Base-by-base conservation (phyloP, 2,329 filamentous ascomycete species). In the Blastomyces gilchristii region DNA sequence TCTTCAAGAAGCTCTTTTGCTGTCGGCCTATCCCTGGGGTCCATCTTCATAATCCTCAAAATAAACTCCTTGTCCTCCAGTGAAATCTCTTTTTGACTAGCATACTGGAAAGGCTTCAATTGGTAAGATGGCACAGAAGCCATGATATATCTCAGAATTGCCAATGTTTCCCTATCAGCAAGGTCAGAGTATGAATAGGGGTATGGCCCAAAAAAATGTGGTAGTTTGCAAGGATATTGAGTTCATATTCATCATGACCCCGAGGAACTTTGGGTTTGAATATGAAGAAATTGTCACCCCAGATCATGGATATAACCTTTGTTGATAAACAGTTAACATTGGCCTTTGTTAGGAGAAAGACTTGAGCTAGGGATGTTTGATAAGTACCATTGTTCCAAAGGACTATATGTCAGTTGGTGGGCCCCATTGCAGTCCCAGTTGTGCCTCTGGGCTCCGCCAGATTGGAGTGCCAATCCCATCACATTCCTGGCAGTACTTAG, bases 1-100 rank as follows among this genome's bases (percentile, higher is more conserved):
- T 63, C 37, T 58, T 65, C 37, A 59, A 63, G 47, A 39, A 64
- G 57, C 58, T 57, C 70, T 62, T 69, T 70, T 39, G 74, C 77
- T 7, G 73, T 74, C 8, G 75, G 77, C 41, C 76, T 69, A 63
- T 79, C 76, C 63, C 76, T 71, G 53, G 73, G 75, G 64, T 79
- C 76, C 6, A 80, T 69, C 64, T 73, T 78, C 76, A 80, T 78
- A 22, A 79, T 76, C 66, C 72, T 78, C 1, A 68, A 58, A n/a
- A 79, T 63, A 66, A 79, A 79, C 16, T 59, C 62, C 58, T 71
- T 73, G 61, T 76, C 73, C 50, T 70, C 66, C 34, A 68, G 62
- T 3, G 65, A 68, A 25, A 77, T 68, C 63, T 76, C 74, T 56
- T 58, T 50, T 16, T 68, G 68, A 59, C 63, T 67, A 18, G 67